Percentiles rank a stretch among this genome's conserved stretches.
Conservation (phyloP, 441 rosid species). For the Pelargonium cotyledonis region DNA sequence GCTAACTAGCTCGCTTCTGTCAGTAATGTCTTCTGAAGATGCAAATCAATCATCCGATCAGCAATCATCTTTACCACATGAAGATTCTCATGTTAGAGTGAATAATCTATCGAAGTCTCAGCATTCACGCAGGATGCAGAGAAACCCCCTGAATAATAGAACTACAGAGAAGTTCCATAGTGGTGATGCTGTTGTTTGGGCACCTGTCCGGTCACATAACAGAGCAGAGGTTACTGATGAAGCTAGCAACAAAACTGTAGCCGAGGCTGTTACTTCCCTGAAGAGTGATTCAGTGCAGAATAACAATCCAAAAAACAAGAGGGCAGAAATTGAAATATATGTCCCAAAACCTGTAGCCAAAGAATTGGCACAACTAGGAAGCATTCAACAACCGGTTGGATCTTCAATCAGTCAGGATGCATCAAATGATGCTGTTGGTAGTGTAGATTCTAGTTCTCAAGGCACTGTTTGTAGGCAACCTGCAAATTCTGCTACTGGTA, state of each 20-base stretch:
- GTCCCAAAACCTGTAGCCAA: slow-evolving; percentile 85
- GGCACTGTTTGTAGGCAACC: slow-evolving; percentile 36
- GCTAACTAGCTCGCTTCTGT: slow-evolving; percentile 26
- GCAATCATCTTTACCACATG: slow-evolving; percentile 38
- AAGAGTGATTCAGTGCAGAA: slow-evolving; percentile 51
- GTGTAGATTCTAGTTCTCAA: slow-evolving; percentile 31
- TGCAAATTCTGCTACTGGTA: slow-evolving; percentile 32
- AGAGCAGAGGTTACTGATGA: slow-evolving; percentile 54
- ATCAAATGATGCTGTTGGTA: slow-evolving; percentile 34
- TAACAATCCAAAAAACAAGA: slow-evolving; percentile 57
- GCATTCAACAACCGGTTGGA: slow-evolving; percentile 34
- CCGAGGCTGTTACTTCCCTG: slow-evolving; percentile 34
- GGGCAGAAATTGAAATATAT: slow-evolving; percentile 90
- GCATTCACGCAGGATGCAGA: slow-evolving; percentile 50
- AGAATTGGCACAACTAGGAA: slow-evolving; percentile 75
- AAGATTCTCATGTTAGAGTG: slow-evolving; percentile 45
- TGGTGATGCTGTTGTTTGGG: slow-evolving; percentile 74
- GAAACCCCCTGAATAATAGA: slow-evolving; percentile 47
- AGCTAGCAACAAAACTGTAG: slow-evolving; percentile 32
- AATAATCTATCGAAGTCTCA: slow-evolving; percentile 65
- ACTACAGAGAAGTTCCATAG: slow-evolving; percentile 44
- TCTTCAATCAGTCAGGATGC: slow-evolving; percentile 25
- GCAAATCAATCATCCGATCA: slow-evolving; percentile 44
- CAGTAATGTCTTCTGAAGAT: slow-evolving; percentile 33
- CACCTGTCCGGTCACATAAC: slow-evolving; percentile 65